Evolutionary conservation across 1,139 yeast genomes (phyloP), one percentile per base, ranked within the genome.

Genomic region (Meyerozyma sp.): DNA sequence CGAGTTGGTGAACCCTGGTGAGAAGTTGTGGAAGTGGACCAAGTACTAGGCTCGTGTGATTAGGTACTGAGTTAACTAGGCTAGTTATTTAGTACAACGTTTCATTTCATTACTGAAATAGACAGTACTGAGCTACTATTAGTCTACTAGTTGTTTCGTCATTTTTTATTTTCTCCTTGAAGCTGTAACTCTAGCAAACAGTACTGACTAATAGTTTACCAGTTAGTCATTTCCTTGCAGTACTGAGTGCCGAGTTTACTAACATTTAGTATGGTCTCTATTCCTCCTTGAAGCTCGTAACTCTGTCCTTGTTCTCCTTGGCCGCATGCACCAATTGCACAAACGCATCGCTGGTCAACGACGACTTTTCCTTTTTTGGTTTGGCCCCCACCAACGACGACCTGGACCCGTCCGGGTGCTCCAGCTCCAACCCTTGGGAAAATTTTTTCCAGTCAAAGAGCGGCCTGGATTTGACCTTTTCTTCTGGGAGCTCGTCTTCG

Each of bases 261-360:
- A n/a, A n/a, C n/a, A n/a, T n/a, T n/a, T n/a, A n/a, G n/a, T n/a
- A n/a, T n/a, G n/a, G 18, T 16, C 18, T n/a, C 14, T 28, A 28
- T 9, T 53, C 52, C 25, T 71, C 75, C 42, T 62, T 58, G 53
- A 61, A 75, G 40, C 58, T 60, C 39, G 63, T 47, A 0, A 81
- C 83, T 40, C 82, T 69, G 11, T 85, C 88, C 58, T 80, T 82
- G 56, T 84, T 82, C 44, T 79, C 71, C 29, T 79, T 66, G 0
- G 91, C 95, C 1, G 93, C 83, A 44, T 71, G 74, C 2, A 87
- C 95, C 48, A 87, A 77, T 57, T 83, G 91, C 35, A 82, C 84
- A 62, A 87, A 84, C 5, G 88, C 79, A 49, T 70, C 59, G 20
- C 63, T 57, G 4, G 68, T 60, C 43, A 62, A 43, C 23, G 47